Evolutionary conservation across 108 stramenopile genomes (phyloP).

Genomic region (Cyclostephanos tholiformis): DNA sequence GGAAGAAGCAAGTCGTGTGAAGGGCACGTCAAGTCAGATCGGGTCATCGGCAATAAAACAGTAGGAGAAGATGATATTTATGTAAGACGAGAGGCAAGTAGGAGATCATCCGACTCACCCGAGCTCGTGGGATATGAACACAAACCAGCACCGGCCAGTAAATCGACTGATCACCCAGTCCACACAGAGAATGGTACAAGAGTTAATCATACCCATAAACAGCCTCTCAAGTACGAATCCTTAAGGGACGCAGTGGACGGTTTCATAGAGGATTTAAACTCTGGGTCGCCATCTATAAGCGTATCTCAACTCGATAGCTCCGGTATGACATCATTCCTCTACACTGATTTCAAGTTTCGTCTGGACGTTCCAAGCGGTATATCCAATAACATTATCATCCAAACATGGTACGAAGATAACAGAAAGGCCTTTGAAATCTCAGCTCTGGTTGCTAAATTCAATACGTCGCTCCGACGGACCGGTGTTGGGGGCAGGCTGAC

Average conservation of each 20-base stretch:
- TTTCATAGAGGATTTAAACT: constrained; percentile 42
- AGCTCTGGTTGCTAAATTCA: constrained; percentile 33
- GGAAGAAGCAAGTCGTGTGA: background rate
- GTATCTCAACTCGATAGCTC: constrained; percentile 26
- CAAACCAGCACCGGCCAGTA: background rate
- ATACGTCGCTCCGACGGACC: constrained; percentile 29
- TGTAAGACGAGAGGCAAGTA: background rate
- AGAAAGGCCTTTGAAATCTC: constrained; percentile 42
- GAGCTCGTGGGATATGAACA: background rate
- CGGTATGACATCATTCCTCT: constrained; percentile 31
- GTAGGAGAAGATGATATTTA: background rate
- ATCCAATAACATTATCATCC: constrained; percentile 16
- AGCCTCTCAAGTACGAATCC: constrained; percentile 17
- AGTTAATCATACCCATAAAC: background rate
- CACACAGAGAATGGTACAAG: background rate
- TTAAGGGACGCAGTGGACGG: constrained; percentile 27
- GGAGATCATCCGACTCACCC: background rate
- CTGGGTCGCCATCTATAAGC: constrained; percentile 16
- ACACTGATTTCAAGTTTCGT: constrained; percentile 33
- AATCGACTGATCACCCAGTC: background rate
- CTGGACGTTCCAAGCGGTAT: constrained; percentile 36
- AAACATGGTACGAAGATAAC: constrained; percentile 32
- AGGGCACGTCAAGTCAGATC: background rate
- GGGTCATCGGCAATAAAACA: background rate
- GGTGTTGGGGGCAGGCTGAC: constrained; percentile 32